phyloP scores from a whole-genome alignment of 2,329 filamentous ascomycete genomes.

The Hypoxylon sp. region DNA sequence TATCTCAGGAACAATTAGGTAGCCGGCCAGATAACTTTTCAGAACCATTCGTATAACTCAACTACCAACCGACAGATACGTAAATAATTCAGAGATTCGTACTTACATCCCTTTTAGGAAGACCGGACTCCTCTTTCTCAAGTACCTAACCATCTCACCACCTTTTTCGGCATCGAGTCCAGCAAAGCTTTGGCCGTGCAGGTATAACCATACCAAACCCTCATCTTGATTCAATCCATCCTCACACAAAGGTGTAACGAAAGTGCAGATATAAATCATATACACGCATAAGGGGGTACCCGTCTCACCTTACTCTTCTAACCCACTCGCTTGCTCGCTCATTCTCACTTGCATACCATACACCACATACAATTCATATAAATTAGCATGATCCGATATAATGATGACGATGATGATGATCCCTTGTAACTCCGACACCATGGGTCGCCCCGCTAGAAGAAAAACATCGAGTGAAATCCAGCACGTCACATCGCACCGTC shows the following conservation, averaged over 20 bases:
- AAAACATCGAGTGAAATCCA: constrained; percentile 20
- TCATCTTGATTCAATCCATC: constrained; percentile 3
- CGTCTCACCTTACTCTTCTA: constrained; percentile 9
- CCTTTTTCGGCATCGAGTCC: not conserved
- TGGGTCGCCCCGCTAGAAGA: constrained; percentile 27
- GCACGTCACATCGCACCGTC: not conserved
- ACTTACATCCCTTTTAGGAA: constrained; percentile 14
- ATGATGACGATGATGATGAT: constrained; percentile 13
- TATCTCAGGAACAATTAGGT: not conserved
- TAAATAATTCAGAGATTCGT: constrained; percentile 12
- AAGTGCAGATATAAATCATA: constrained; percentile 31
- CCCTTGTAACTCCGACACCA: constrained; percentile 28
- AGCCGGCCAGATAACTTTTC: no score
- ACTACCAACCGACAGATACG: constrained; percentile 4
- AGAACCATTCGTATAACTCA: not conserved
- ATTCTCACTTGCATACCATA: constrained; percentile 4
- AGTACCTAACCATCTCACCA: not conserved
- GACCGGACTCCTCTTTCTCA: not conserved
- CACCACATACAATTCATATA: constrained; percentile 24
- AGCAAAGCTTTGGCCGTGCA: not conserved
- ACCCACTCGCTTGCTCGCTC: constrained; percentile 2
- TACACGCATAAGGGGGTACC: constrained; percentile 35
- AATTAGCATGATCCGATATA: constrained; percentile 30
- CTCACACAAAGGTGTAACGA: constrained; percentile 20
- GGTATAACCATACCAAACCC: constrained; percentile 1